Evolutionary conservation across 2,329 filamentous ascomycete genomes (phyloP).

Genomic region (Clonostachys rosea): DNA sequence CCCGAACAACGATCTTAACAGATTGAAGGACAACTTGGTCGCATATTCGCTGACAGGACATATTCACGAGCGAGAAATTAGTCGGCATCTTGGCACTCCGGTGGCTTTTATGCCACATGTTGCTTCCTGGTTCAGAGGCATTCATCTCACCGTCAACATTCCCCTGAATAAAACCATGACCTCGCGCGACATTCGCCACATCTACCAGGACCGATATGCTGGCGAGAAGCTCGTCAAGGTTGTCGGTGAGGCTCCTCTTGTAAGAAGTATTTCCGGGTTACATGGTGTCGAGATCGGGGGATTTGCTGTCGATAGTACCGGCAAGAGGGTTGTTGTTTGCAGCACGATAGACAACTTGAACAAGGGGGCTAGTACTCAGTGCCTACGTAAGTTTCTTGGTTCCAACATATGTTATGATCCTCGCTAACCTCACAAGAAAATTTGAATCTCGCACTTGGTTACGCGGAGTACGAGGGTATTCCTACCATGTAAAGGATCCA

Average conservation of each 20-base stretch:
- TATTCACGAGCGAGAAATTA: conserved; percentile 92
- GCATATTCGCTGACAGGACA: conserved; percentile 79
- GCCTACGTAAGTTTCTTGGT: conserved; percentile 62
- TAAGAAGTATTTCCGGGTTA: conserved; percentile 79
- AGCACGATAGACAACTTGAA: conserved; percentile 88
- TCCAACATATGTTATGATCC: not conserved
- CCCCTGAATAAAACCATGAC: conserved; percentile 83
- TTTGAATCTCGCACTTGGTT: conserved; percentile 85
- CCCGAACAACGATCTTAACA: conserved; percentile 85
- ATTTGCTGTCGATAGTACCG: conserved; percentile 86
- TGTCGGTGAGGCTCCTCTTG: conserved; percentile 77
- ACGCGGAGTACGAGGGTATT: conserved; percentile 83
- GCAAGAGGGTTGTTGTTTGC: conserved; percentile 90
- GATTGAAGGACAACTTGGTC: conserved; percentile 82
- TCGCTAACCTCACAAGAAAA: conserved; percentile 54
- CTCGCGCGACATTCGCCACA: conserved; percentile 84
- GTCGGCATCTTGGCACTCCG: conserved; percentile 65
- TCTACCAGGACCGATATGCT: conserved; percentile 95
- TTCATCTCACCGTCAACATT: conserved; percentile 86
- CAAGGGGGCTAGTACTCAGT: conserved; percentile 90
- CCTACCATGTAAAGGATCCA: conserved; percentile 39
- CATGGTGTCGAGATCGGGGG: conserved; percentile 93
- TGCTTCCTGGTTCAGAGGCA: conserved; percentile 81
- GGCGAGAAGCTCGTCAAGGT: conserved; percentile 95
- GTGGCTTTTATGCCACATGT: conserved; percentile 92